Evolutionary conservation across 148 eudicot genomes (phyloP), one percentile per base, ranked within the genome.

Genomic region (Rhododendron molle): DNA sequence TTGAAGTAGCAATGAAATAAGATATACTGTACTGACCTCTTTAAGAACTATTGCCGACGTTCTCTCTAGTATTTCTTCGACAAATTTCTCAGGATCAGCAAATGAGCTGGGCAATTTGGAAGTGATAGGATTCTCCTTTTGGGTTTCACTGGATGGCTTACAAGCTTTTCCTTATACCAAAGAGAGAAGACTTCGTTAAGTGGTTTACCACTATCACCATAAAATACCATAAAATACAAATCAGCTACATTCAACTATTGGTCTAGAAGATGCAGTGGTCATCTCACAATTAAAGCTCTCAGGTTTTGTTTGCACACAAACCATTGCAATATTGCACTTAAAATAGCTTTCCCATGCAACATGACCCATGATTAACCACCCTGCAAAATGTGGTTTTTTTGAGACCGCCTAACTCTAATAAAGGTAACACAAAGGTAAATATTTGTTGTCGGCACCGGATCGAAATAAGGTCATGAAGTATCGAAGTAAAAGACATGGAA

Each of bases 51-150:
- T 62, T 79, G 91, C 87, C 21, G 94, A 92, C 16, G 94, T 87
- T 87, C 90, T 94, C 62, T 92, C 90, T 58, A 96, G 83, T 36
- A 94, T 87, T 83, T 96, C 95, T 62, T 89, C 91, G 81, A 96
- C 90, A 87, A 93, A 90, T 77, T 88, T 90, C 82, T 93, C 89
- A 26, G 96, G 82, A 87, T 94, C 89, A n/a, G 90, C 86, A 90
- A 87, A 92, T 7, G 90, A 76, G 80, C 84, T 81, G 5, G 92
- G 78, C 60, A 82, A 74, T 9, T 85, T 77, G 15, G 83, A 69
- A 79, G 65, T 85, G 71, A 81, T 78, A 54, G 93, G 18, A 89
- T 92, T 92, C 83, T 84, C 93, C 87, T 90, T 91, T 72, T 85
- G 84, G 47, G 87, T 81, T 77, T 71, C 90, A 71, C 85, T 87